Evolutionary conservation across 805 yeast genomes (phyloP).

Genomic region (Scheffersomyces stipitis): DNA sequence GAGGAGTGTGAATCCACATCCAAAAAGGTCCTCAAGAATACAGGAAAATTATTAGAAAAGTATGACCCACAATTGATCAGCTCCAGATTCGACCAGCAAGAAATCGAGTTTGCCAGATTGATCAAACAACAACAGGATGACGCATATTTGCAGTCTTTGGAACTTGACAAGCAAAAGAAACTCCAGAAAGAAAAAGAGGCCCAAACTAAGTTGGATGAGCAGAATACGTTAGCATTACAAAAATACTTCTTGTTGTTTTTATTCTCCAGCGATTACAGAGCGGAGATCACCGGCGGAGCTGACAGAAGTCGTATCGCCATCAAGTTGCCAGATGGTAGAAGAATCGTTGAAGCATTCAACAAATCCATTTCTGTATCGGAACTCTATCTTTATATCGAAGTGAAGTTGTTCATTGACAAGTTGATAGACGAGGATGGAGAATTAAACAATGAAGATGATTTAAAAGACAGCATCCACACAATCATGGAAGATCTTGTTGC

Average conservation of each 20-base stretch:
- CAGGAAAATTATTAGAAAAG: slow-evolving; percentile 24
- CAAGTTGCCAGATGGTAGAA: slow-evolving; percentile 53
- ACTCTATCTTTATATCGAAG: slow-evolving; percentile 50
- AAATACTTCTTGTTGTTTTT: slow-evolving; percentile 4
- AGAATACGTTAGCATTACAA: slow-evolving; percentile 6
- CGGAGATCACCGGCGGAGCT: neutral
- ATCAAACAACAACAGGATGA: slow-evolving; percentile 44
- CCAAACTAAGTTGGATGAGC: slow-evolving; percentile 12
- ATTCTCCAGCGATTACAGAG: neutral
- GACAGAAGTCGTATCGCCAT: slow-evolving; percentile 40
- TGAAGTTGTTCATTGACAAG: slow-evolving; percentile 27
- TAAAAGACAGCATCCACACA: neutral
- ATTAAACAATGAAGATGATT: slow-evolving; percentile 15
- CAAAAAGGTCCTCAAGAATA: slow-evolving; percentile 23
- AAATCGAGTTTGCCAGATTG: slow-evolving; percentile 37
- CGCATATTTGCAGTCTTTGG: slow-evolving; percentile 40
- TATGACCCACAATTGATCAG: slow-evolving; percentile 41
- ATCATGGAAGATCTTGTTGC: neutral
- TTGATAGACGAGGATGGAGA: slow-evolving; percentile 8
- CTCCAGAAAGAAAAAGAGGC: slow-evolving; percentile 35
- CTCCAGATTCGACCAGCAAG: slow-evolving; percentile 38
- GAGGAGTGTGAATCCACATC: slow-evolving; percentile 18
- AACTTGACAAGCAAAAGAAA: slow-evolving; percentile 55
- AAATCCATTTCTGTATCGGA: slow-evolving; percentile 42
- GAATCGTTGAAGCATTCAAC: slow-evolving; percentile 46